These are phyloP conservation scores for Petunia axillaris DNA, from an alignment of 257 asterid species.

Conservation along the genomic window DNA sequence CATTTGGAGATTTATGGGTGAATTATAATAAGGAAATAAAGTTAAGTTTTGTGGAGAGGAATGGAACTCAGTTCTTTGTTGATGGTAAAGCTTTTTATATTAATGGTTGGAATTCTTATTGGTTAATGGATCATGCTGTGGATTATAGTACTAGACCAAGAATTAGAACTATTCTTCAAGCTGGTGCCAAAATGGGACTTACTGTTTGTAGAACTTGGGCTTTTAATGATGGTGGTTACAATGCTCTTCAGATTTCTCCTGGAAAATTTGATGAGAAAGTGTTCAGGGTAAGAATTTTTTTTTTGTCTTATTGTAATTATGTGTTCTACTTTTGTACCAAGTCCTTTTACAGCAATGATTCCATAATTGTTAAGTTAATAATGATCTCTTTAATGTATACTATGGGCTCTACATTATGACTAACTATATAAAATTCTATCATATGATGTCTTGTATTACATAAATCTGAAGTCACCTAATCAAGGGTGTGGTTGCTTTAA, in stretches of 20 bases:
- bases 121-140: conserved; percentile 98
- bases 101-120: conserved; percentile 98
- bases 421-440: not conserved
- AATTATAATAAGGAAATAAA: conserved; percentile 45
- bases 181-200: conserved; percentile 95
- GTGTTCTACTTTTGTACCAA: conserved; percentile 16
- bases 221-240: conserved; percentile 91
- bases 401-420: conserved; percentile 15
- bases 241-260: conserved; percentile 89
- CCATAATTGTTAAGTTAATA: not conserved
- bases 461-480: not conserved
- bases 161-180: conserved; percentile 70
- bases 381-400: not conserved
- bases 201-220: conserved; percentile 99
- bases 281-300: conserved; percentile 67
- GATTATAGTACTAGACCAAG: conserved; percentile 63
- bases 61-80: conserved; percentile 87
- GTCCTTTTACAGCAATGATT: not conserved
- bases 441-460: not conserved
- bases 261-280: conserved; percentile 86
- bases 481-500: not conserved
- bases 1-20: conserved; percentile 86
- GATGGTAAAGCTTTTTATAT: conserved; percentile 88
- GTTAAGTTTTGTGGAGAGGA: conserved; percentile 85
- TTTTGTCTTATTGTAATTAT: conserved; percentile 23